Base-by-base conservation (phyloP, 2,329 filamentous ascomycete genomes). In the Clonostachys solani region DNA sequence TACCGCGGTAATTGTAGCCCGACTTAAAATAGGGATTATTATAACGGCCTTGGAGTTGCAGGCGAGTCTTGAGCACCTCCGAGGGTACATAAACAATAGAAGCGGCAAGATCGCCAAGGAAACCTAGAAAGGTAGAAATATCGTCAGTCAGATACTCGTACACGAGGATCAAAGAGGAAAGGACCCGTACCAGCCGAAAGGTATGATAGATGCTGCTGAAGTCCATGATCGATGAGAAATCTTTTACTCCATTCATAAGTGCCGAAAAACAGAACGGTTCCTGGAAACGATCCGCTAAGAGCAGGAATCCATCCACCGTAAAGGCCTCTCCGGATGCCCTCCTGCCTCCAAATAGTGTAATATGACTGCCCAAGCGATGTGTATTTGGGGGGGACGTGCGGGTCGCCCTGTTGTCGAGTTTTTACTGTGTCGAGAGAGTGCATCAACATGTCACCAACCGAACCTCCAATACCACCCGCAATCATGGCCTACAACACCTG, bases 361-460 rank as follows among this genome's bases (percentile, higher is more conserved):
- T 97, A 99, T 5, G 92, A 94, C 49, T 87, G 88, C 37, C 87
- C 88, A 66, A 97, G 84, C 15, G 90, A 92, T 12, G 87, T 86
- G 70, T 99, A 99, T 69, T 89, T 95, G 2, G 94, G 87, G 18
- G 94, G 94, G 50, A 96, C 80, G 63, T 94, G 87, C 41, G 92
- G 92, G 61, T 97, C 94, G 60, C 92, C 94, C 69, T 99, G 94
- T 66, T 99, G 95, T 57, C 94, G 83, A 42, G 94, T 99, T 72
- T 99, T 99, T 59, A 99, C 94, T 1, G 94, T 99, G 67, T 99
- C 94, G 61, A 99, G 80, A 42, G 92, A 97, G 72, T 99, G 94
- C 94, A 99, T 99, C 55, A 99, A 75, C 80, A 99, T 87, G 67
- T 99, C 94, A 49, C 95, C 94, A 47, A 87, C 95, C 15, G 89